These are phyloP conservation scores for Spinellus fusiger DNA, from an alignment of 192 early-diverging fungal genomes.

Conservation along the genomic window DNA sequence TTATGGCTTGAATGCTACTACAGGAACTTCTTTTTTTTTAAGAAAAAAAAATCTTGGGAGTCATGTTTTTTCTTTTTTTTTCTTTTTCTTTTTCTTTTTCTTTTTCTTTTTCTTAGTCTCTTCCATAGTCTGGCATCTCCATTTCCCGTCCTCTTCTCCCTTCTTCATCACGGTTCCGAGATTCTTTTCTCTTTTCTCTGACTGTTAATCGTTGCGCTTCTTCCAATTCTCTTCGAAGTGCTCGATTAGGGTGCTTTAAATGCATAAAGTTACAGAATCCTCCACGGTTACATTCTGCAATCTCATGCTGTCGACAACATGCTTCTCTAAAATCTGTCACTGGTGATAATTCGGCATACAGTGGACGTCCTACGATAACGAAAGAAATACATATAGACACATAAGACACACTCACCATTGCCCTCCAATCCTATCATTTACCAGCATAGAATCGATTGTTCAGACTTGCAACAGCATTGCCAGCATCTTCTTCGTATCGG, in stretches of 20 bases:
- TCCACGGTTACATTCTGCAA: conserved; percentile 87
- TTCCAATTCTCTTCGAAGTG: conserved; percentile 74
- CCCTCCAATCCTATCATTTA: conserved; percentile 9
- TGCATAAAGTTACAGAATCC: conserved; percentile 99
- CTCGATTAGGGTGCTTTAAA: conserved; percentile 77
- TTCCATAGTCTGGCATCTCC: background rate
- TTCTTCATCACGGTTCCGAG: conserved; percentile 25
- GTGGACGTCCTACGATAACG: conserved; percentile 57
- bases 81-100: background rate
- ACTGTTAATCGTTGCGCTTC: conserved; percentile 63
- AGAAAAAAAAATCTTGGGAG: too few species aligned
- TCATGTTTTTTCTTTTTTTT: too few species aligned
- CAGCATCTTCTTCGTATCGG: conserved; percentile 87
- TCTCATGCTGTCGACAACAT: conserved; percentile 96
- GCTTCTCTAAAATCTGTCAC: conserved; percentile 98
- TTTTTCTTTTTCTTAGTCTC: background rate
- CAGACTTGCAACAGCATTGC: conserved; percentile 82
- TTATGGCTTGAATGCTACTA: too few species aligned
- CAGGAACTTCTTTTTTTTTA: too few species aligned
- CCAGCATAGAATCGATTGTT: conserved; percentile 95
- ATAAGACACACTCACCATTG: background rate
- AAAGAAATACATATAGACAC: background rate
- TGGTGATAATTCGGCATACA: conserved; percentile 95
- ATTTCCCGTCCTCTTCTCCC: background rate
- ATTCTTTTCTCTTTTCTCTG: conserved; percentile 44